These are phyloP conservation scores for Gamsiella multidivaricata DNA, from an alignment of 192 early-diverging fungal genomes.

Conservation along the genomic window DNA sequence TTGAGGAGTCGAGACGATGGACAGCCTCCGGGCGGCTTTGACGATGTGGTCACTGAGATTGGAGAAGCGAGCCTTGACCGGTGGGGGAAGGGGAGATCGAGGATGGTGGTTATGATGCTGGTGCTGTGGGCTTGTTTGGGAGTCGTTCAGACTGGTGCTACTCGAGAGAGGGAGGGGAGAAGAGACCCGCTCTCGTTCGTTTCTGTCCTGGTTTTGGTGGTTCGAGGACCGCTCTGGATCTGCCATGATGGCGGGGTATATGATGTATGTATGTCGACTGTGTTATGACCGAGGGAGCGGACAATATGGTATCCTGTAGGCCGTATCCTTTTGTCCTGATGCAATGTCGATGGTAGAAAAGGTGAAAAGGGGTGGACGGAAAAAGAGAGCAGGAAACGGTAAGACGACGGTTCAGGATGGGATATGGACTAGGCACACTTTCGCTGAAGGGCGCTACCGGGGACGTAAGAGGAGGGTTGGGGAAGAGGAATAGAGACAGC, in stretches of 20 bases:
- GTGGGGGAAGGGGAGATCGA: slow-evolving; percentile 22
- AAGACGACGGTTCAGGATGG: too few relatives aligned
- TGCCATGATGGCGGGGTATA: slow-evolving; percentile 9
- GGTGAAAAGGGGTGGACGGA: too few relatives aligned
- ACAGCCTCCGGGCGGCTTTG: slow-evolving; percentile 45
- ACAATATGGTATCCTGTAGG: too few relatives aligned
- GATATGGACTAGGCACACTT: too few relatives aligned
- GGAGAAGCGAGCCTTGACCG: slow-evolving; percentile 34
- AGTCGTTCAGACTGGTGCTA: slow-evolving; percentile 8
- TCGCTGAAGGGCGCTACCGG: too few relatives aligned
- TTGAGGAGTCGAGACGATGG: slow-evolving; percentile 18
- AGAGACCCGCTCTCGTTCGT: not conserved
- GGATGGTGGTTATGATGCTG: not conserved
- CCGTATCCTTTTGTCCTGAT: too few relatives aligned
- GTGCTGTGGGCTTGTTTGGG: not conserved
- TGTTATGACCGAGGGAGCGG: not conserved
- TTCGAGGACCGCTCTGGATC: slow-evolving; percentile 30
- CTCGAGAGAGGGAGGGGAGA: slow-evolving; percentile 12
- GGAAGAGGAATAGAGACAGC: too few relatives aligned
- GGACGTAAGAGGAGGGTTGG: too few relatives aligned
- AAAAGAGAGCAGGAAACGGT: too few relatives aligned
- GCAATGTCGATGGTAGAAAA: too few relatives aligned
- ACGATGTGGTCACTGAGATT: slow-evolving; percentile 34
- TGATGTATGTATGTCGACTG: not conserved
- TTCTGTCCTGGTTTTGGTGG: slow-evolving; percentile 7